Percentiles rank a stretch among this genome's conserved stretches.
These are phyloP conservation scores for Baffinella frigidus DNA, from an alignment of 208 protist species.

Conservation along the genomic window DNA sequence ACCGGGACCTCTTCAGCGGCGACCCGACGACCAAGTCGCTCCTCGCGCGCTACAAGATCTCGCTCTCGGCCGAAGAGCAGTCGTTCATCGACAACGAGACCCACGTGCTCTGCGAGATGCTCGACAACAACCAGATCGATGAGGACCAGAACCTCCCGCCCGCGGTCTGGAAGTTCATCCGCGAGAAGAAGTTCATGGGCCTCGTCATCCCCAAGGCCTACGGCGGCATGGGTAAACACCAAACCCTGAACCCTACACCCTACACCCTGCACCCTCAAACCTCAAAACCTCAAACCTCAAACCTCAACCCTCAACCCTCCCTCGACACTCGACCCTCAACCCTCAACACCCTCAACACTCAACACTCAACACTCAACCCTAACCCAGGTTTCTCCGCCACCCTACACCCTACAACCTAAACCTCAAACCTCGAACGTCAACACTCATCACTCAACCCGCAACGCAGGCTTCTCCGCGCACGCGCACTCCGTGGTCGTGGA, in stretches of 20 bases:
- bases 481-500: constrained; percentile 30
- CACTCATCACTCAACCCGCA: too few species aligned
- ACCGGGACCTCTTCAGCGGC: constrained; percentile 65
- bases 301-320: too few species aligned
- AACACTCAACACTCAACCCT: too few species aligned
- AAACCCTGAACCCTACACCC: too few species aligned
- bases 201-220: constrained; percentile 68
- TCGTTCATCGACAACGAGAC: constrained; percentile 68
- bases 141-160: constrained; percentile 60
- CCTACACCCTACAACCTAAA: too few species aligned
- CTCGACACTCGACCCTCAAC: too few species aligned
- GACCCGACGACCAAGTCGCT: not conserved
- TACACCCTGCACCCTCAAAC: too few species aligned
- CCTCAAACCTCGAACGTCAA: too few species aligned
- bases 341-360: too few species aligned
- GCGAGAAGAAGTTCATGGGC: constrained; percentile 64
- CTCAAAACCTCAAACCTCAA: too few species aligned
- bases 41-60: constrained; percentile 37
- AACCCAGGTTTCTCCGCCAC: too few species aligned
- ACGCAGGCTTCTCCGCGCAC: constrained; percentile 64
- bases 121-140: constrained; percentile 67
- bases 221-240: constrained; percentile 67
- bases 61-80: constrained; percentile 62
- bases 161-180: constrained; percentile 61
- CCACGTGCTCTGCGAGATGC: constrained; percentile 67